Percentiles rank a stretch among this genome's conserved stretches.
Evolutionary conservation across 2,329 filamentous ascomycete species (phyloP).

Genomic region (Xylaria sp.): DNA sequence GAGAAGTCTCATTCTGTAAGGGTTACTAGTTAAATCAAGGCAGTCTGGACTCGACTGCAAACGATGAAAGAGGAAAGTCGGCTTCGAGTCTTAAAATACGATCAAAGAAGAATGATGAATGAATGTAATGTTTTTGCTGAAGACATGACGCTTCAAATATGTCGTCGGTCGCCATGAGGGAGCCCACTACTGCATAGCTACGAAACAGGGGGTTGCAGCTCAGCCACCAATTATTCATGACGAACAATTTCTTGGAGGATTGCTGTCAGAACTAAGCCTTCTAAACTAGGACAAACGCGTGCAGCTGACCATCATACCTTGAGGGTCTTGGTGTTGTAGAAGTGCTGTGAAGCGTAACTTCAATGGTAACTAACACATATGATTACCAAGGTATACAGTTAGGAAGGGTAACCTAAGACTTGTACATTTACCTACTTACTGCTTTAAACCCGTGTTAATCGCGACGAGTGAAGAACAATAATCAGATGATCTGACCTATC

Average conservation of each 20-base stretch:
- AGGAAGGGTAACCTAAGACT: not conserved
- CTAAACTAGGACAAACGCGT: not conserved
- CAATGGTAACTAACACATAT: too few species aligned
- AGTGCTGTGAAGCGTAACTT: not conserved
- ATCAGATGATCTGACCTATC: too few species aligned
- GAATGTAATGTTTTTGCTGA: not conserved
- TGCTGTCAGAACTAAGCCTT: not conserved
- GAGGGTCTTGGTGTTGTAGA: not conserved
- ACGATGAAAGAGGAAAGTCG: not conserved
- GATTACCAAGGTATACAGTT: too few species aligned
- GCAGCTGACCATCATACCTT: not conserved
- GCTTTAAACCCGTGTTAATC: too few species aligned
- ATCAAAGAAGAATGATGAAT: not conserved
- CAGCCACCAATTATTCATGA: not conserved
- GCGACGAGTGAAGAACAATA: too few species aligned
- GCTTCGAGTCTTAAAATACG: not conserved
- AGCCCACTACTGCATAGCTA: constrained; percentile 9
- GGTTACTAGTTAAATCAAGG: not conserved
- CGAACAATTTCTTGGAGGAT: not conserved
- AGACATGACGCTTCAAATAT: constrained; percentile 2
- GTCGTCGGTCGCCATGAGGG: constrained; percentile 3
- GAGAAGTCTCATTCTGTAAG: constrained; percentile 19
- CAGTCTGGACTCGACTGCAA: not conserved
- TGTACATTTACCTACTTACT: too few species aligned
- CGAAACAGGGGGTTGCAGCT: constrained; percentile 8